Evolutionary conservation across 2,329 filamentous ascomycete species (phyloP).

Genomic region (Sarocladiaceae sp.): DNA sequence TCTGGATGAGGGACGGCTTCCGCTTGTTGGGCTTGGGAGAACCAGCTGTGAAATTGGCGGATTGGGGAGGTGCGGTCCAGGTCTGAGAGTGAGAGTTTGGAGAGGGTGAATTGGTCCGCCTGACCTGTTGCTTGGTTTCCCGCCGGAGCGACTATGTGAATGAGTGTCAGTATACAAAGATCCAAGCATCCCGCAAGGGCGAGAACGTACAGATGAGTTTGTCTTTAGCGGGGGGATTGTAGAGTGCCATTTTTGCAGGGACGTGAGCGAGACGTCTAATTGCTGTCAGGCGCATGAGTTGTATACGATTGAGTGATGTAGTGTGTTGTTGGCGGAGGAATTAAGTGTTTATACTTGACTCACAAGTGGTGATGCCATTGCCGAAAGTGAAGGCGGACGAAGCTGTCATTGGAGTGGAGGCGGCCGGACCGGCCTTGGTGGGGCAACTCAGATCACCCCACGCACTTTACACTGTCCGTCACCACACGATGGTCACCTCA

Average conservation of each 20-base stretch:
- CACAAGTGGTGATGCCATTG: constrained; percentile 7
- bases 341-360: background rate
- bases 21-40: constrained; percentile 62
- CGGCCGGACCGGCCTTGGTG: background rate
- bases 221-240: constrained; percentile 24
- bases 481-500: constrained; percentile 1
- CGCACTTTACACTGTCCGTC: background rate
- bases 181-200: background rate
- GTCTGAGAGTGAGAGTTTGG: constrained; percentile 55
- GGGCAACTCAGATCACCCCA: background rate
- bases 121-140: constrained; percentile 53
- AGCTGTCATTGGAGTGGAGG: background rate
- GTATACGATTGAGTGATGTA: background rate
- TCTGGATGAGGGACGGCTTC: constrained; percentile 70
- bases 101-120: constrained; percentile 70
- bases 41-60: constrained; percentile 87
- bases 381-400: background rate
- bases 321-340: background rate
- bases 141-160: constrained; percentile 56
- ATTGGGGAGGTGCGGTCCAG: constrained; percentile 63
- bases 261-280: constrained; percentile 15
- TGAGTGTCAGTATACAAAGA: background rate
- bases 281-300: constrained; percentile 15
- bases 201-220: constrained; percentile 46
- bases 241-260: constrained; percentile 39